Base-by-base conservation (phyloP, 176 grass and related monocot genomes). In the Aegilops longissima region DNA sequence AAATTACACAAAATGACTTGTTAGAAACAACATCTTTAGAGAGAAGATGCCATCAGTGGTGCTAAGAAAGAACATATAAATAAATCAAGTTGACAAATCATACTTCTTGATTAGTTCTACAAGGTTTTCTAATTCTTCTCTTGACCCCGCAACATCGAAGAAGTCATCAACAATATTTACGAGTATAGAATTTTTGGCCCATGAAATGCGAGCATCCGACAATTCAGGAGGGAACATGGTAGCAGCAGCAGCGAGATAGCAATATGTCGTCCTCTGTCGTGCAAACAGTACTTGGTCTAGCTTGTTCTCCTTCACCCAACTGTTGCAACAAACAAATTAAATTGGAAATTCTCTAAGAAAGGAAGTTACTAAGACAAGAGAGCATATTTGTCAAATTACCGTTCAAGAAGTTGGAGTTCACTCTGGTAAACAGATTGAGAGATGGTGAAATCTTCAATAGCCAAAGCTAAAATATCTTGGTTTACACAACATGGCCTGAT, bases 141-240 rank as follows among this genome's bases (percentile, higher is more conserved):
- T 87, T 34, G 95, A 98, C 78, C 95, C 93, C 52, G 77, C 89
- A 52, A 92, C 40, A 54, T 98, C 95, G 40, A 98, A 98, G 80
- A 98, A 93, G 78, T 98, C 95, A 21, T 98, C 93, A 21, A 92
- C 83, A 2, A 95, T 9, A 21, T 88, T 93, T n/a, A 89, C 84
- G 14, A 98, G 92, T 8, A 93, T 90, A 34, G 49, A 77, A 88
- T 93, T 95, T 89, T 90, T 86, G 4, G 91, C 72, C 91, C 89
- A 98, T 39, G 78, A 84, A n/a, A 90, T 90, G 66, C 91, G 93
- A 36, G 89, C 93, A 73, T 95, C 87, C 12, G 83, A 88, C 12
- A 92, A 39, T 68, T 98, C 83, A 58, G 83, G 87, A 30, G 85
- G 84, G 67, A 80, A 95, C 62, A 95, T 79, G 64, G 89, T 92